Evolutionary conservation across 192 early-diverging fungal species (phyloP), one percentile per base, ranked within the genome.

Genomic region (Coemansia sp.): DNA sequence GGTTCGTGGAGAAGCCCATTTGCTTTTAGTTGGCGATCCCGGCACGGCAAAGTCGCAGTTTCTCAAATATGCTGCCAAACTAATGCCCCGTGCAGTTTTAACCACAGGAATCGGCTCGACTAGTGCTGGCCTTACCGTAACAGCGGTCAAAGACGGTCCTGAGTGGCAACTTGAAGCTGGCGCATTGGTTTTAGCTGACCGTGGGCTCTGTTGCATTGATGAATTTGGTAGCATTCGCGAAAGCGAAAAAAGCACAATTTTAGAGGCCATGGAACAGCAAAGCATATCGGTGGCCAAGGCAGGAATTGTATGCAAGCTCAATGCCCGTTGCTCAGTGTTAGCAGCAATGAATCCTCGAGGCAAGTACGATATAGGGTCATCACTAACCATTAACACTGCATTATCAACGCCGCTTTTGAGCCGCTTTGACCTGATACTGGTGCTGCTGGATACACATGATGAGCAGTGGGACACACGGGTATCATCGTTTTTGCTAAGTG

Each of bases 211-310:
- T 55, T 90, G 88, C 55, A 90, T 91, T 44, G 90, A 91, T 50
- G 90, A 91, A 71, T 91, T 91, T 83, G 87, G 86, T 11, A 85
- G 84, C 43, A 87, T 91, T 51, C 55, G 84, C 14, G 86, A 88
- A 48, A 61, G 81, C 8, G 88, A 90, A 50, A 87, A 88, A 59
- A 83, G 83, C 6, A 82, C 87, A 2, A 85, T 91, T 16, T 82
- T 86, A 42, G 89, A 91, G 53, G 89, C 88, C 2, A 91, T 91
- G 89, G 89, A 91, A 53, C 89, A 91, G 68, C 89, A 91, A 63
- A 86, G 87, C 14, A 88, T 91, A 16, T 84, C 82, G 42, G 84
- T 91, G 8, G 88, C 89, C 30, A 91, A 91, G 67, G 86, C 87
- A 3, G 76, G 89, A 6, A 81, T 91, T 41, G 88, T 91, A n/a